Percentiles rank a stretch among this genome's conserved stretches.
Conservation (phyloP, 371 early-diverging fungal genomes). For the Haplosporangium sp. region DNA sequence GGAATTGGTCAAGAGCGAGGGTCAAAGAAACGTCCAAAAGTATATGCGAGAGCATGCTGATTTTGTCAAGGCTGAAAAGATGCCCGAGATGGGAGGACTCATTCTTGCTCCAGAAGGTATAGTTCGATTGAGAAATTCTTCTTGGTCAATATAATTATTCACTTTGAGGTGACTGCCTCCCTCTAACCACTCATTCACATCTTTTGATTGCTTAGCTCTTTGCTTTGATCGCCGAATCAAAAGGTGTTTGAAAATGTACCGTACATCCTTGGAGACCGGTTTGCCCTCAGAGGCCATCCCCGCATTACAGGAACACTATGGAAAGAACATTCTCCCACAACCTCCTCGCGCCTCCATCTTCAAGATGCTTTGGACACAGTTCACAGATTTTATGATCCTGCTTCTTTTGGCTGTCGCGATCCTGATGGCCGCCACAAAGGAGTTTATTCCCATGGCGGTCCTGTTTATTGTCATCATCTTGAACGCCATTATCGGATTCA, state of each 20-base stretch:
- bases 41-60: constrained; percentile 65
- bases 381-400: constrained; percentile 94
- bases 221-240: constrained; percentile 89
- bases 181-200: background rate
- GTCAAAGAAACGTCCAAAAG: constrained; percentile 78
- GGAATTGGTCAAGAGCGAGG: constrained; percentile 85
- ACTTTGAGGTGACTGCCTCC: too few relatives aligned
- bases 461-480: constrained; percentile 77
- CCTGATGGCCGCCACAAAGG: constrained; percentile 80
- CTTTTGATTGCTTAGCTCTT: constrained; percentile 59
- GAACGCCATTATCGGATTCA: constrained; percentile 76
- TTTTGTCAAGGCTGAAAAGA: constrained; percentile 54
- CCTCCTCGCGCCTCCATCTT: constrained; percentile 82
- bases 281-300: constrained; percentile 66
- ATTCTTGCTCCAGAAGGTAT: constrained; percentile 69
- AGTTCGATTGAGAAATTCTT: background rate
- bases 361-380: constrained; percentile 86
- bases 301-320: constrained; percentile 80
- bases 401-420: constrained; percentile 83
- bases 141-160: background rate
- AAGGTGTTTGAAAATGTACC: constrained; percentile 85
- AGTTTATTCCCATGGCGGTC: constrained; percentile 77
- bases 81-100: constrained; percentile 61
- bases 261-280: constrained; percentile 77
- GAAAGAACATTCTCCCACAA: constrained; percentile 79